Base-by-base conservation (phyloP, 148 eudicot species). In the Fallopia convolvulus region DNA sequence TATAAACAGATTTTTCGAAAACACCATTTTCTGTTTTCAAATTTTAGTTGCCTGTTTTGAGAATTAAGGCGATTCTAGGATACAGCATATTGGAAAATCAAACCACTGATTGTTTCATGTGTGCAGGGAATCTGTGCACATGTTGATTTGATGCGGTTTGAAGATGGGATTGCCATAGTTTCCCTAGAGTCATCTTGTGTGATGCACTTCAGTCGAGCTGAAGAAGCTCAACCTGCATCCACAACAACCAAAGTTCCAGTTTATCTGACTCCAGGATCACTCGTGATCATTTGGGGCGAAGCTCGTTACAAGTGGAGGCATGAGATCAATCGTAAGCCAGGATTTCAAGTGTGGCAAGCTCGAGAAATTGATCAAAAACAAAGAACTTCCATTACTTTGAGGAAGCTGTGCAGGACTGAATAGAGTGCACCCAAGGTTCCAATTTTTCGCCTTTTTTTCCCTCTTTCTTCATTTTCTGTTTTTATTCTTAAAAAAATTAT, bases 91-190 rank as follows among this genome's bases (percentile, higher is more conserved):
- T 39, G 70, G 40, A 10, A 63, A 26, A 41, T 26, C 13, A 3
- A 44, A 44, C 8, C 47, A 44, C 47, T 42, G 0, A 12, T 13
- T 5, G n/a, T 3, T 65, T 23, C 50, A 17, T 46, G 36, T 44
- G 60, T 83, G 82, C 87, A 94, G 97, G 99, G 99, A 21, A 94
- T 94, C 48, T 83, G 96, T 85, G 92, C 99, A 68, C 99, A 94
- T 80, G 96, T 94, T 77, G 99, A 94, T 65, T 87, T 94, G 32
- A 83, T 94, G 97, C 90, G 92, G 26, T 94, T 90, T 85, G 99
- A 92, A 79, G 99, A 94, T 77, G 99, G 99, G 78, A 94, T 94
- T 39, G 97, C 97, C 10, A 86, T 94, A 33, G 78, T 91, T 63
- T 94, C 99, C 11, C 68, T 94, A 56, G 99, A 94, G 80, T 94